Conservation (phyloP, 352 stramenopile genomes). For the Globisporangium canariense region DNA sequence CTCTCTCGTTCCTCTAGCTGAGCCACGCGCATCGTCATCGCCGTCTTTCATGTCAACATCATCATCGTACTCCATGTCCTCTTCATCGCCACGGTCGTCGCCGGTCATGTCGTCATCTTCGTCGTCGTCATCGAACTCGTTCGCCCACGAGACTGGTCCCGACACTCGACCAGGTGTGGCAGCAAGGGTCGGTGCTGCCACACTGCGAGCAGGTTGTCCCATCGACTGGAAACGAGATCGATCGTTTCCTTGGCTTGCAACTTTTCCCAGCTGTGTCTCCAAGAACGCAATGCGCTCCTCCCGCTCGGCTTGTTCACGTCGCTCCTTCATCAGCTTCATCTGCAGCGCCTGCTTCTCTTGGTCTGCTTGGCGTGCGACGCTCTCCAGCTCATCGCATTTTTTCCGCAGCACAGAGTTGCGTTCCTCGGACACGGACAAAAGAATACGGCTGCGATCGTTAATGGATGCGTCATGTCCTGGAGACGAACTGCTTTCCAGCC, state of each 20-base stretch:
- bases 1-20: slow-evolving; percentile 15
- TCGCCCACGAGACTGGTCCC: slow-evolving; percentile 57
- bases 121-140: slow-evolving; percentile 65
- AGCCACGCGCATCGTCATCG: slow-evolving; percentile 26
- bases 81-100: slow-evolving; percentile 34
- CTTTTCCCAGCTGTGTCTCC: slow-evolving; percentile 50
- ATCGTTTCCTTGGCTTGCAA: slow-evolving; percentile 20
- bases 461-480: slow-evolving; percentile 15
- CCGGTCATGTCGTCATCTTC: slow-evolving; percentile 62
- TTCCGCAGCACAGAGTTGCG: slow-evolving; percentile 61
- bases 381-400: slow-evolving; percentile 77
- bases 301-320: slow-evolving; percentile 19
- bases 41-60: slow-evolving; percentile 56
- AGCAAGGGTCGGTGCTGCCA: background rate
- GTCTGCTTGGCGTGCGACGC: slow-evolving; percentile 32
- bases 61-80: slow-evolving; percentile 36
- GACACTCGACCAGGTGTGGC: slow-evolving; percentile 16
- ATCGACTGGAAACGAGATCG: slow-evolving; percentile 3
- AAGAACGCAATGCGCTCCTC: slow-evolving; percentile 63
- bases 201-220: background rate
- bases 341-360: slow-evolving; percentile 51
- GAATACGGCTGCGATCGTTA: slow-evolving; percentile 57
- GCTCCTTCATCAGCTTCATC: slow-evolving; percentile 29
- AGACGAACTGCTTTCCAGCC: slow-evolving; percentile 25
- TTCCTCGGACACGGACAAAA: slow-evolving; percentile 79